A percentile compares a stretch with the other conserved stretches of the same genome.
phyloP scores from a whole-genome alignment of 208 protist species.

The Acanthamoeba royreba region DNA sequence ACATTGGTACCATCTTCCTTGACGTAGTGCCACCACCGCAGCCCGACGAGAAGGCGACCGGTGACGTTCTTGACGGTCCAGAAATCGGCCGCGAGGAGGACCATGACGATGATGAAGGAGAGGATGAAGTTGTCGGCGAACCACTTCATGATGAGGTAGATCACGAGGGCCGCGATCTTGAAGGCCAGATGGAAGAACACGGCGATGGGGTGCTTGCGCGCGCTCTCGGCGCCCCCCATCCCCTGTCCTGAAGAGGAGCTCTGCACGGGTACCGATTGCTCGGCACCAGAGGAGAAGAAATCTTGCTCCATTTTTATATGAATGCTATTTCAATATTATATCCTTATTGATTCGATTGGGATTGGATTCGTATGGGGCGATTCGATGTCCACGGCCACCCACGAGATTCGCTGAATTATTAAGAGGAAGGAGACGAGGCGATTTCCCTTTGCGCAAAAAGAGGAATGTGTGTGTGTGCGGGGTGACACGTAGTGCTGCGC shows the following conservation, averaged over 20 bases:
- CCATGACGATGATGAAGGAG: slow-evolving; percentile 85
- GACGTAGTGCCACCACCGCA: slow-evolving; percentile 94
- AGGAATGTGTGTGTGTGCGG: too few species aligned
- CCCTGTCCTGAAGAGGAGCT: not conserved
- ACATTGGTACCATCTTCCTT: slow-evolving; percentile 87
- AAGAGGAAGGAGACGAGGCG: too few species aligned
- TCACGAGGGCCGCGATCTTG: slow-evolving; percentile 83
- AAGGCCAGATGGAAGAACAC: slow-evolving; percentile 88
- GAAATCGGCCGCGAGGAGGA: slow-evolving; percentile 90
- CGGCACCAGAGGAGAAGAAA: not conserved
- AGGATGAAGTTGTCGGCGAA: slow-evolving; percentile 81
- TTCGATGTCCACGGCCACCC: too few species aligned
- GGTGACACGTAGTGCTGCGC: too few species aligned
- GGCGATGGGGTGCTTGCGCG: slow-evolving; percentile 46
- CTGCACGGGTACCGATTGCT: not conserved
- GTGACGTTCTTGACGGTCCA: slow-evolving; percentile 94
- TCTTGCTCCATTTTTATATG: slow-evolving; percentile 1
- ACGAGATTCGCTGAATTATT: too few species aligned
- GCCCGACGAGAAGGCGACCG: slow-evolving; percentile 88
- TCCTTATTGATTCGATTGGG: too few species aligned
- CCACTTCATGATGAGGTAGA: slow-evolving; percentile 81
- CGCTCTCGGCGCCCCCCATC: not conserved
- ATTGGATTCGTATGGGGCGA: too few species aligned
- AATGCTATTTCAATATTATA: too few species aligned
- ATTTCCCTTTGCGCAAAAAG: too few species aligned